Evolutionary conservation across 345 rosid genomes (phyloP).

Genomic region (Luvunga scandens): DNA sequence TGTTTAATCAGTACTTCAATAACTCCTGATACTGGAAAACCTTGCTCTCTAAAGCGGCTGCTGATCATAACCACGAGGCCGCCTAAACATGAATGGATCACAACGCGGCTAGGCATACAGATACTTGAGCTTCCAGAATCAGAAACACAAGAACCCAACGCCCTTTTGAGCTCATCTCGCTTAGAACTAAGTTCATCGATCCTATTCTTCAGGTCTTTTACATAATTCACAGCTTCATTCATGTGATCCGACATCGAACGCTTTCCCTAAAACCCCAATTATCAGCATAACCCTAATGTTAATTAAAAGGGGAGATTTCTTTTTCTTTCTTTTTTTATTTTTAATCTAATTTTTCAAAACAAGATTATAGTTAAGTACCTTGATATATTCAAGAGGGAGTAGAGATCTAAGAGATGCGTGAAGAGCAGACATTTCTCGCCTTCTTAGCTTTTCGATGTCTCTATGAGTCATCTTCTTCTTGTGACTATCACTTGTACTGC

Average conservation of each 20-base stretch:
- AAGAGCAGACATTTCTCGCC: conserved; percentile 75
- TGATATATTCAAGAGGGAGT: conserved; percentile 68
- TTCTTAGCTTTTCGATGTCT: conserved; percentile 63
- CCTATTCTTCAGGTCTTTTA: conserved; percentile 45
- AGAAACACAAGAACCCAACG: conserved; percentile 20
- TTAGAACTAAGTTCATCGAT: conserved; percentile 37
- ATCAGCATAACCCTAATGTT: no score
- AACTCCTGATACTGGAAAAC: conserved; percentile 43
- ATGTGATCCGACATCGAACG: conserved; percentile 80
- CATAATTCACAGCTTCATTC: conserved; percentile 63
- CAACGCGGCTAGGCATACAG: conserved; percentile 14
- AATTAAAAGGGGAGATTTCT: not conserved
- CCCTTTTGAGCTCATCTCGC: conserved; percentile 42
- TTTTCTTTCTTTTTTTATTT: not conserved
- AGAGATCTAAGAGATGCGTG: conserved; percentile 56
- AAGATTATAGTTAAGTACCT: conserved; percentile 29
- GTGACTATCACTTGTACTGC: conserved; percentile 5
- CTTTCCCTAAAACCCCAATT: conserved; percentile 55
- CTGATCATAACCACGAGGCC: conserved; percentile 55
- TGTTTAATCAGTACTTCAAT: conserved; percentile 42
- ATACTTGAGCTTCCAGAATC: conserved; percentile 2
- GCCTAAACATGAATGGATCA: conserved; percentile 33
- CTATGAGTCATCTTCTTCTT: conserved; percentile 61
- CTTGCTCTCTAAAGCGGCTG: conserved; percentile 23
- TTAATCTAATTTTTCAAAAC: not conserved